Base-by-base conservation (phyloP, 2,329 filamentous ascomycete species). In the Dothistroma septosporum region DNA sequence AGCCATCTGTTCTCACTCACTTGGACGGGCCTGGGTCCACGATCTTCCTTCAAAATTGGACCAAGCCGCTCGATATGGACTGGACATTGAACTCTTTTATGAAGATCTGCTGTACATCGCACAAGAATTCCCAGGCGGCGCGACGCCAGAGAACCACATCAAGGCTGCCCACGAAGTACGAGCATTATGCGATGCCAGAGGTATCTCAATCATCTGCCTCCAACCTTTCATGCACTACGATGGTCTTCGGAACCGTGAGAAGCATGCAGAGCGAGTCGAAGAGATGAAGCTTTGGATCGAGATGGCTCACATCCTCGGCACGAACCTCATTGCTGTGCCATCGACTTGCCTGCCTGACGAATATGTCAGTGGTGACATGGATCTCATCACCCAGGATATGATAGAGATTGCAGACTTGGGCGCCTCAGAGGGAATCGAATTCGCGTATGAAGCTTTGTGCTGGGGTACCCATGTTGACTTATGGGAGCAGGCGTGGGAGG, bases 171-270 rank as follows among this genome's bases (percentile, higher is more conserved):
- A 75, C 2, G 75, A 81, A 53, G 82, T 90, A 61, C 79, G 79
- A 28, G 69, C 75, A 0, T 79, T 91, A 48, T 90, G 87, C 74
- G 73, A 79, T 24, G 76, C 78, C 2, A 79, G 84, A 28, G 74
- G 72, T 33, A 79, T 91, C 22, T 69, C 77, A 10, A 83, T 91
- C 66, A 79, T 91, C 66, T 87, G 85, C 63, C 80, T 92, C 0
- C 89, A 91, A 70, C 90, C 90, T 0, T 92, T 93, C 72, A 83
- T 84, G 77, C 85, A 91, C 75, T 92, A 89, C 75, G 90, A 92
- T 66, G 90, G 90, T 1, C 80, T 92, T 0, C 62, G 86, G 6
- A 85, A 91, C 73, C 79, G 87, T 10, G 67, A 74, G 16, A 78
- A 83, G 61, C 87, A 89, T 68, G 74, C 75, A 1, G 74, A 78